These are phyloP conservation scores for Picochlorum sp. DNA, from an alignment of 139 green algal genomes.

Conservation along the genomic window DNA sequence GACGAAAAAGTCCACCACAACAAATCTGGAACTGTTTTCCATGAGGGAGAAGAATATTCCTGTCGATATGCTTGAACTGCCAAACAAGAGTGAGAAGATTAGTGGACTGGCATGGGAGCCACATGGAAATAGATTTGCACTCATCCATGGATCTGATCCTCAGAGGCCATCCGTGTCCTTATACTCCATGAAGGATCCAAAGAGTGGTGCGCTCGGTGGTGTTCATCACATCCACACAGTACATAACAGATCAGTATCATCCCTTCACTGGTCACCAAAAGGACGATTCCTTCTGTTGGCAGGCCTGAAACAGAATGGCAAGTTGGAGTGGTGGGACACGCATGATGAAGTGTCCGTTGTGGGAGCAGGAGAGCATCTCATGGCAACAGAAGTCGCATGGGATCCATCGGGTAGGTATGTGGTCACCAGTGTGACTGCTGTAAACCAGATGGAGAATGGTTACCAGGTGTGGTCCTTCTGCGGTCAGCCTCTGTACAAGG, in stretches of 20 bases:
- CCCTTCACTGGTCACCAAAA: slow-evolving; percentile 80
- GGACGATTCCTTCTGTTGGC: slow-evolving; percentile 89
- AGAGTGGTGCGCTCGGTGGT: slow-evolving; percentile 32
- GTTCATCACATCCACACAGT: slow-evolving; percentile 44
- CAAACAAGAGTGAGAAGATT: slow-evolving; percentile 66
- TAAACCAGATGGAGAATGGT: slow-evolving; percentile 97
- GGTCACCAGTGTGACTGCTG: slow-evolving; percentile 70
- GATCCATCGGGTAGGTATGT: slow-evolving; percentile 91
- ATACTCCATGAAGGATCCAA: slow-evolving; percentile 83
- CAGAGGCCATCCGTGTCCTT: slow-evolving; percentile 71
- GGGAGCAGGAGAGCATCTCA: slow-evolving; percentile 88
- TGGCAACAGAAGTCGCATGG: slow-evolving; percentile 90
- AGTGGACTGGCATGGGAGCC: slow-evolving; percentile 91
- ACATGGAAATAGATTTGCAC: slow-evolving; percentile 74
- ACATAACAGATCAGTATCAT: slow-evolving; percentile 66
- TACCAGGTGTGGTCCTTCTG: slow-evolving; percentile 88
- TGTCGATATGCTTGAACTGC: slow-evolving; percentile 65
- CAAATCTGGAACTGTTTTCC: slow-evolving; percentile 92
- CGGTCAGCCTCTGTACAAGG: slow-evolving; percentile 75
- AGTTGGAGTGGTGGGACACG: slow-evolving; percentile 96
- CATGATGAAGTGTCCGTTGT: slow-evolving; percentile 84
- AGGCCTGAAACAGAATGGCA: slow-evolving; percentile 81
- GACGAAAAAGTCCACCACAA: slow-evolving; percentile 92
- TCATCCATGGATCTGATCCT: slow-evolving; percentile 84
- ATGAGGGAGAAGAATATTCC: slow-evolving; percentile 32